Percentiles rank a stretch among this genome's conserved stretches.
These are phyloP conservation scores for Peltaster fructicola DNA, from an alignment of 2,329 filamentous ascomycete genomes.

Conservation along the genomic window DNA sequence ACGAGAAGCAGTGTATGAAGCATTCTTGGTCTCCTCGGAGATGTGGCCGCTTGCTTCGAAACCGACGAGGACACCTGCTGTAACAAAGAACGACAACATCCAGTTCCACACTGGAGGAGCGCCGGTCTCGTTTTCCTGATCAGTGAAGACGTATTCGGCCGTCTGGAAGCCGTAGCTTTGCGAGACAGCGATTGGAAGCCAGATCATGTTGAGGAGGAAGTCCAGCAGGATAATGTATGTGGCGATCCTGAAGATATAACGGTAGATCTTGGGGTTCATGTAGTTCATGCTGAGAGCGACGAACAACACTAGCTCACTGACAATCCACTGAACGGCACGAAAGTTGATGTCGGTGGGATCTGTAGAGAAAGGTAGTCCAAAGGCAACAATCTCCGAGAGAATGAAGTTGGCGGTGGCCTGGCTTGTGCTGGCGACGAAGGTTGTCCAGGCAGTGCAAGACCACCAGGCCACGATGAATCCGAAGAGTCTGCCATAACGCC, in stretches of 20 bases:
- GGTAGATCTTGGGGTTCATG: conserved; percentile 24
- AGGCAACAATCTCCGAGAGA: conserved; percentile 37
- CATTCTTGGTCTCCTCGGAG: conserved; percentile 44
- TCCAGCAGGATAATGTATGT: conserved; percentile 36
- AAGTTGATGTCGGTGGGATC: conserved; percentile 38
- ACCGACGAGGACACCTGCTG: conserved; percentile 42
- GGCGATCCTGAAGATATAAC: conserved; percentile 34
- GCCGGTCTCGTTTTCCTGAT: conserved; percentile 36
- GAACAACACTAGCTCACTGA: conserved; percentile 27
- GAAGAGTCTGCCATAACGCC: conserved; percentile 36
- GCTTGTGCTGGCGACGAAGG: conserved; percentile 19
- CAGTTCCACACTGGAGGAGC: conserved; percentile 41
- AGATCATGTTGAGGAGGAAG: conserved; percentile 42
- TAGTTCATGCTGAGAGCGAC: conserved; percentile 23
- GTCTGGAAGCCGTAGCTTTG: conserved; percentile 41
- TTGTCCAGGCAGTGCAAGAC: conserved; percentile 46
- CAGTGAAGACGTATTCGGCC: conserved; percentile 41
- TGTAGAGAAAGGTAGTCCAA: conserved; percentile 36
- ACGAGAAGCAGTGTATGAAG: conserved; percentile 35
- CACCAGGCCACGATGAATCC: conserved; percentile 48
- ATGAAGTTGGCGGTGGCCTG: conserved; percentile 23
- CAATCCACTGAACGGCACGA: conserved; percentile 43
- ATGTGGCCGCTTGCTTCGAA: conserved; percentile 45
- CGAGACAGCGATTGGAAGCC: conserved; percentile 40
- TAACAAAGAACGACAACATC: conserved; percentile 44